Evolutionary conservation across 495 filamentous ascomycete genomes (phyloP), one percentile per base, ranked within the genome.

Genomic region (Oidiodendron maius): DNA sequence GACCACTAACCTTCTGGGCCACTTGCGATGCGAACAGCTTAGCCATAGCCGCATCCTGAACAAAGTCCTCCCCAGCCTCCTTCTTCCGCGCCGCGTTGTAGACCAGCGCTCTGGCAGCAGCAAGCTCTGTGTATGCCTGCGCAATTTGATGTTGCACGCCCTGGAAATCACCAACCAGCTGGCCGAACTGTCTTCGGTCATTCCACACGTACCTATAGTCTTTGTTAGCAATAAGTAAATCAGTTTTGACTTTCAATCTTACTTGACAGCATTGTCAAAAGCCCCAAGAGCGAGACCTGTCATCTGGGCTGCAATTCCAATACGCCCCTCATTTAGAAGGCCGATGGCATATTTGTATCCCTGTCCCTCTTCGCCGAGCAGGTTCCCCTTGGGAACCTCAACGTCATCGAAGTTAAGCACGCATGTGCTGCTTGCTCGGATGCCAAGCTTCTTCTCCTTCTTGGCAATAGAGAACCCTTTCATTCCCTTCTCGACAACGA

Each of bases 381-480:
- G 67, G 65, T 96, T 91, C 61, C 83, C 85, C 64, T 82, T 82
- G 23, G 81, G 91, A 15, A 99, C 79, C 60, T 93, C 82, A 20
- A 97, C 91, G 60, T 97, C 93, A 66, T 99, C 93, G 53, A 99
- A 96, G 75, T 84, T 99, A 61, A 99, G 75, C 39, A 94, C 89
- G 67, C 93, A 99, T 17, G 93, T 99, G 71, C 86, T 91, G 71
- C 86, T 91, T 2, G 93, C 93, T 46, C 76, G 81, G 69, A 99
- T 99, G 36, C 93, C 93, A 25, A 99, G 81, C 75, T 99, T 99
- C 83, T 95, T 96, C 76, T 99, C 93, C 74, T 99, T 99, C 79
- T 99, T 99, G 16, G 93, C 88, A 63, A 99, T 91, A 15, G 77
- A 81, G 76, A 99, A 97, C 3, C 93, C 93, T 47, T 84, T 82